Evolutionary conservation across 1,284 basidiomycete genomes (phyloP), one percentile per base, ranked within the genome.

Genomic region (Heterobasidion irregulare): DNA sequence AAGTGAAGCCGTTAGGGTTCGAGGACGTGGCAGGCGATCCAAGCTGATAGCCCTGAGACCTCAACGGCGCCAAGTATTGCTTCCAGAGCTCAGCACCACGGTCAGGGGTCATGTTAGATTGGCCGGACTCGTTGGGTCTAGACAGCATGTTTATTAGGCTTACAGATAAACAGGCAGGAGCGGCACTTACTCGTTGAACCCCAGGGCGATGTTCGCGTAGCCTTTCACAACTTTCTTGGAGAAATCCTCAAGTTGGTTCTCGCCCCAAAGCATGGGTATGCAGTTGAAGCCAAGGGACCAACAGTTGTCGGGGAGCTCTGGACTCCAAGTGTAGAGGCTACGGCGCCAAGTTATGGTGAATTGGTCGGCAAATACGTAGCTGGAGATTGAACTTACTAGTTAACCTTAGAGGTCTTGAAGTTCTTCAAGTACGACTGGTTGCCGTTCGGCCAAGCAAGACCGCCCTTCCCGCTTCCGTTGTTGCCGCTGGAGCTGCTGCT

Each of bases 221-320:
- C 79, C 75, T 52, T 72, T 64, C 18, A 70, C 68, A 47, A 80
- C 80, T 60, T 71, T 66, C 1, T 63, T 59, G 58, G 70, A 57
- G 64, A 82, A 83, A 1, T 74, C 67, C 10, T 48, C 49, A 45
- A 74, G 65, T 59, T 82, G 73, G 52, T 76, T 73, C 2, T 61
- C 58, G 61, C 86, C 83, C 86, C 87, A 90, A 10, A 89, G 69
- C 86, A 88, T 86, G 55, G 84, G 79, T 59, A 78, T 75, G 66
- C 72, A 80, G 15, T 77, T 68, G 53, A 82, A 68, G 45, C 79
- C 80, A 55, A 75, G 68, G 0, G 59, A 50, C 15, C 67, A 65
- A n/a, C 72, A 65, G 18, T 68, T 65, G 13, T 58, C 54, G 35
- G 79, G 74, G 53, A 70, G 71, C 58, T 61, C 64, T 19, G 78